These are phyloP conservation scores for Lophium mytilinum DNA, from an alignment of 495 filamentous ascomycete genomes.

Conservation along the genomic window DNA sequence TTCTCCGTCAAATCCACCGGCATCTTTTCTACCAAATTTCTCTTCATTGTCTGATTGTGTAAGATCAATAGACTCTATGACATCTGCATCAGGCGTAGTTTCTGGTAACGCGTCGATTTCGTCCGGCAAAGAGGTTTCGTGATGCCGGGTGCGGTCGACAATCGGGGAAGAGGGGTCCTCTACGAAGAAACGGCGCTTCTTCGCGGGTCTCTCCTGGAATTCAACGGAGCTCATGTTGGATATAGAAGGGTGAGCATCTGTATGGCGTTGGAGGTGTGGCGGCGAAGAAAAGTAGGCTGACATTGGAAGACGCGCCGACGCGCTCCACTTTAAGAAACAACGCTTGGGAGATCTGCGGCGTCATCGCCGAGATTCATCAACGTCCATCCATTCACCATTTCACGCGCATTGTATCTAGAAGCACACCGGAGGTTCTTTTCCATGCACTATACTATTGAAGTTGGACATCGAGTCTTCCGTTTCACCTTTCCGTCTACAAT, in stretches of 20 bases:
- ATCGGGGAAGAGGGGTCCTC: constrained; percentile 40
- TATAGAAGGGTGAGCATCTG: background rate
- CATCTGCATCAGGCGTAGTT: background rate
- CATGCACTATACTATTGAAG: background rate
- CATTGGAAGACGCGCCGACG: no score
- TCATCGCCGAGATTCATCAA: background rate
- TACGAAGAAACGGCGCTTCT: constrained; percentile 75
- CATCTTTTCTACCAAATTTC: background rate
- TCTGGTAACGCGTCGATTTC: constrained; percentile 20
- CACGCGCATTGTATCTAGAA: background rate
- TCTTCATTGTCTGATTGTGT: constrained; percentile 3
- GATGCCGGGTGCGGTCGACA: constrained; percentile 6
- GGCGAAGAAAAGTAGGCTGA: background rate
- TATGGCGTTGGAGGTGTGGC: background rate
- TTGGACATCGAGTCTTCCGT: background rate
- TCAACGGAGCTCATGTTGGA: constrained; percentile 42
- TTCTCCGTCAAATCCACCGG: constrained; percentile 53
- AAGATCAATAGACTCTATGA: constrained; percentile 1
- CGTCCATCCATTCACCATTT: background rate
- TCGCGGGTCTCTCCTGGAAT: constrained; percentile 55
- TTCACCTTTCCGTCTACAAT: background rate
- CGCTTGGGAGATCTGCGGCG: background rate
- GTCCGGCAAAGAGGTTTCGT: constrained; percentile 18
- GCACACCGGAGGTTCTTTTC: background rate
- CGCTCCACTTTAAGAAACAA: no score